Base-by-base conservation (phyloP, 2,329 filamentous ascomycete genomes). In the Trichoderma polysporum region DNA sequence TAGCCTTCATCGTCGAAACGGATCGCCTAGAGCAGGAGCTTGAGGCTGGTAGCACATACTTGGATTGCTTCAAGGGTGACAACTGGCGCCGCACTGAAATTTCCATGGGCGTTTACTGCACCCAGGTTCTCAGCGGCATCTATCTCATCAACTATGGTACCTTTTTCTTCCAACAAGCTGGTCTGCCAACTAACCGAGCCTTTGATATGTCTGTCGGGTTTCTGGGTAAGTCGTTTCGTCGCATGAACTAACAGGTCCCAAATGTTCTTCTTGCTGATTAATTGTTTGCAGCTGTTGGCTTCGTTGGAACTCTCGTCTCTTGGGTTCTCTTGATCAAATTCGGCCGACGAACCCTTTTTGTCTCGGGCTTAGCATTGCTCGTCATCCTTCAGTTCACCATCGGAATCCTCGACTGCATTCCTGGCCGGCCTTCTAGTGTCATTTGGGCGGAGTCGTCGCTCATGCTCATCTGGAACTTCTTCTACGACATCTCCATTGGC, bases 1-100 rank as follows among this genome's bases (percentile, higher is more conserved):
- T 83, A 69, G 74, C 79, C 61, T 93, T 94, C 90, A 96, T 96
- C 86, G 86, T 91, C 5, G 77, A 81, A 53, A 83, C 81, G 2
- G 76, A 80, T 66, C 76, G 80, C 65, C 73, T 83, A 1, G 83
- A 85, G 68, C 76, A 77, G 60, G 74, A 78, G 41, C 72, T 79
- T 47, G 74, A 74, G 4, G 69, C 72, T 0, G 82, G 81, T 0
- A 77, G 76, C 3, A 76, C 72, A 2, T 84, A 84, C 66, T 59
- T 72, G 4, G 82, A 85, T 68, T 83, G 81, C 66, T 85, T 86
- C 76, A 75, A 75, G 9, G 83, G 83, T 7, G 77, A 77, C 8
- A 80, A 85, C 67, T 75, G 79, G 1, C 77, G 81, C 7, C 78
- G 82, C 3, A 83, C 82, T 1, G 79, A 84, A 69, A 81, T 84